phyloP scores from a whole-genome alignment of 306 rosid genomes.

The Vicia sativa region DNA sequence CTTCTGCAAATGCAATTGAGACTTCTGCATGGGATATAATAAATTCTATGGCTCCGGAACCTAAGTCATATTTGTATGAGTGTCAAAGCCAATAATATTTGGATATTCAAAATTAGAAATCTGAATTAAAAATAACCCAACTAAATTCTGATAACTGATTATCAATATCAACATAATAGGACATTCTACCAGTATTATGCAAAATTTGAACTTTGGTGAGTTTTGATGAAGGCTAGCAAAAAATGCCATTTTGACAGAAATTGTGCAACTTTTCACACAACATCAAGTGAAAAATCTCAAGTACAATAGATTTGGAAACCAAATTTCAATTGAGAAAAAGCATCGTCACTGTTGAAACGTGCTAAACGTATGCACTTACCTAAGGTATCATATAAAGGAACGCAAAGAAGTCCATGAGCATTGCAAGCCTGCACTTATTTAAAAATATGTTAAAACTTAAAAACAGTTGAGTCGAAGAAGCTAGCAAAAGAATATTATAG shows the following conservation, averaged over 20 bases:
- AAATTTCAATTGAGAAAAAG: conserved; percentile 22
- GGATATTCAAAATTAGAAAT: conserved; percentile 6
- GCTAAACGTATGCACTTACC: conserved; percentile 59
- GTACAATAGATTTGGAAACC: conserved; percentile 29
- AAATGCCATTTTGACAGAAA: conserved; percentile 12
- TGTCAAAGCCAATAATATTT: conserved; percentile 33
- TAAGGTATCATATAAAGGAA: conserved; percentile 89
- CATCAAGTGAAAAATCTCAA: conserved; percentile 7
- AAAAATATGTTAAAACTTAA: conserved; percentile 36
- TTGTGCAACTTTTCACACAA: conserved; percentile 23
- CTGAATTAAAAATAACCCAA: conserved; percentile 3
- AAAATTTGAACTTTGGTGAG: conserved; percentile 19
- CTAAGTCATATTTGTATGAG: conserved; percentile 49
- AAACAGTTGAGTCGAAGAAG: conserved; percentile 20
- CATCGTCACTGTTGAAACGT: conserved; percentile 15
- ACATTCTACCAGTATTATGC: conserved; percentile 20
- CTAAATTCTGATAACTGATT: conserved; percentile 18
- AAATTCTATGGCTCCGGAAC: conserved; percentile 91
- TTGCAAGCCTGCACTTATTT: conserved; percentile 83
- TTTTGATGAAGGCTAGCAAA: conserved; percentile 17
- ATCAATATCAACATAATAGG: conserved; percentile 7
- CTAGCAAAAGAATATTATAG: conserved; percentile 22
- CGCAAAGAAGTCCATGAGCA: conserved; percentile 94
- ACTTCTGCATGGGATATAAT: conserved; percentile 83
- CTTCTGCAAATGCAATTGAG: conserved; percentile 78